Base-by-base conservation (phyloP, 116 monocot species). In the Zostera marina region DNA sequence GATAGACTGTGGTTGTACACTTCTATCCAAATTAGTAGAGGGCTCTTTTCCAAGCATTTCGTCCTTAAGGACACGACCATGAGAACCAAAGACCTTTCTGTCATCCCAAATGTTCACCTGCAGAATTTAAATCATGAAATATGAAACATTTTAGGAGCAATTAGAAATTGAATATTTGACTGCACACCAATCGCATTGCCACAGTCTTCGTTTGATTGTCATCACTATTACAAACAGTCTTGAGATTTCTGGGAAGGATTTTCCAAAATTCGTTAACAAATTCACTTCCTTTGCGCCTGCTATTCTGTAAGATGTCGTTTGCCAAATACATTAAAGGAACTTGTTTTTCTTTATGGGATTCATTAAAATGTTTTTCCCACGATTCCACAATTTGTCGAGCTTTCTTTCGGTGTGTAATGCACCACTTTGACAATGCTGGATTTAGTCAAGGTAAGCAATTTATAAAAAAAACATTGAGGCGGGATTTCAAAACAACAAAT, bases 71-170 rank as follows among this genome's bases (percentile, higher is more conserved):
- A 74, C 62, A 56, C 70, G 71, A 8, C 79, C 80, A 53, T 87
- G 99, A 39, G 99, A 91, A 39, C 99, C 99, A 83, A 99, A 99
- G 6, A 99, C 99, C 69, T 87, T 99, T 38, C 99, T 80, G 42
- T 99, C 87, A 64, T 99, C 99, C 99, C 99, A 99, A 45, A 99
- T 99, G 51, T 70, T 73, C 42, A 91, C 86, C 99, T 99, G 74
- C 51, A 25, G 62, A 32, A 32, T 32, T 32, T 32, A 32, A 32
- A 32, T 32, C 32, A 32, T 32, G 32, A 32, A 32, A 32, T 3
- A 32, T 32, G 32, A 32, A 32, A 32, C 32, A 32, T 32, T 32
- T 32, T 32, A 32, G 32, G 32, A 32, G 32, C 32, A 32, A 1
- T 32, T 14, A 3, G 17, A 47, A 47, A 16, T 1, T 47, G 8